phyloP scores from a whole-genome alignment of 345 rosid genomes.

The Brassica juncea region DNA sequence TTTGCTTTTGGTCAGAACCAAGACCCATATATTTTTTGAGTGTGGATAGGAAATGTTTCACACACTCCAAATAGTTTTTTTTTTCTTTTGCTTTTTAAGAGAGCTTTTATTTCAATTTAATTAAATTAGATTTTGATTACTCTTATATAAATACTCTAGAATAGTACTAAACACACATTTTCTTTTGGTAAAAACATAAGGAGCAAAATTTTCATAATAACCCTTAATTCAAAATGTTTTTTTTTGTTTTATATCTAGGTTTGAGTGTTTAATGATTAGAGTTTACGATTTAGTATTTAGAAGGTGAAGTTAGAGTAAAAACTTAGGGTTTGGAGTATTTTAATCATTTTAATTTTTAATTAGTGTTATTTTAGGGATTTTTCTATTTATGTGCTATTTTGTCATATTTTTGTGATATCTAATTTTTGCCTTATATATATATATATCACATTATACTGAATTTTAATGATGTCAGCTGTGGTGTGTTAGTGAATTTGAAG shows the following conservation, averaged over 20 bases:
- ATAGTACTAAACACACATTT: not conserved
- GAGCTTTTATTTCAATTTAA: not conserved
- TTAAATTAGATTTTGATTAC: not conserved
- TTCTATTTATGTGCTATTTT: not conserved
- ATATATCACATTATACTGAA: not conserved
- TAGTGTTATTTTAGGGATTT: not conserved
- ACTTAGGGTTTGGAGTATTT: not conserved
- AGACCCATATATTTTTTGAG: not conserved
- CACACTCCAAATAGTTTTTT: not conserved
- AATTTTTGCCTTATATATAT: not conserved
- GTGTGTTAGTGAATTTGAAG: not conserved
- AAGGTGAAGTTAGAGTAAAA: not conserved
- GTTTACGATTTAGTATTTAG: not conserved
- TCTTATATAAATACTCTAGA: not conserved
- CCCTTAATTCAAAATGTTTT: not conserved
- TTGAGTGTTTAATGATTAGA: not conserved
- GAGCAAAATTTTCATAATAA: not conserved
- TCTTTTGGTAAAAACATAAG: not conserved
- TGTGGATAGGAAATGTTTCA: not conserved
- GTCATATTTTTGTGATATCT: not conserved
- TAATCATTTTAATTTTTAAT: not conserved
- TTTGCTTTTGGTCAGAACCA: constrained; percentile 1
- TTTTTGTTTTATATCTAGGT: not conserved
- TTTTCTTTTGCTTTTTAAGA: not conserved
- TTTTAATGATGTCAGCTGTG: not conserved